phyloP scores from a whole-genome alignment of 768 basidiomycete species.

The Russula olivacea region DNA sequence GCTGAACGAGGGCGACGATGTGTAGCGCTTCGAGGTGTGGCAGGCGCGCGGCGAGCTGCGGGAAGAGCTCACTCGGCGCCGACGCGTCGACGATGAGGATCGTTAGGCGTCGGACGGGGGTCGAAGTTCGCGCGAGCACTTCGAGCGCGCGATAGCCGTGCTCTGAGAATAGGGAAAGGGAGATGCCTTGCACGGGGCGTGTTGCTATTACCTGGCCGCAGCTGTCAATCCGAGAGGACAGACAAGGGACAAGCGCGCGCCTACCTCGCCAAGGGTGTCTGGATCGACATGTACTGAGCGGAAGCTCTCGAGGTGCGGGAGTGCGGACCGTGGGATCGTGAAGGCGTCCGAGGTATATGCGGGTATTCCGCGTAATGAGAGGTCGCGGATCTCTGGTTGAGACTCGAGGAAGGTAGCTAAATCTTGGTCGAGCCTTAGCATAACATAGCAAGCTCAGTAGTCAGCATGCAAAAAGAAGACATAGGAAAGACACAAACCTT shows the following conservation, averaged over 20 bases:
- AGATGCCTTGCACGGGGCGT: constrained; percentile 46
- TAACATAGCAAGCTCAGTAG: neutral
- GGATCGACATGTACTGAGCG: constrained; percentile 52
- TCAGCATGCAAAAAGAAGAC: neutral
- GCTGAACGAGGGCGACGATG: constrained; percentile 49
- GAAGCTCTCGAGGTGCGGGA: constrained; percentile 46
- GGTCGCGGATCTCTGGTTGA: constrained; percentile 44
- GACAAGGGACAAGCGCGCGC: neutral
- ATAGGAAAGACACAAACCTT: constrained; percentile 32
- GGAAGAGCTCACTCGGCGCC: constrained; percentile 38
- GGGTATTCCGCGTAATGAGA: constrained; percentile 51
- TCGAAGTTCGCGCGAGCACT: constrained; percentile 37
- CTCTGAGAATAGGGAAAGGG: constrained; percentile 46
- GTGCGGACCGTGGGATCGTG: constrained; percentile 35
- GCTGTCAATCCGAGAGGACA: neutral
- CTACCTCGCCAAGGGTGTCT: constrained; percentile 32
- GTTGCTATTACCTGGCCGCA: constrained; percentile 38
- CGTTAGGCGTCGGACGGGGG: constrained; percentile 45
- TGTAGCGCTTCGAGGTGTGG: constrained; percentile 54
- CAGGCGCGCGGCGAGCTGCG: constrained; percentile 43
- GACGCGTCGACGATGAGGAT: constrained; percentile 51
- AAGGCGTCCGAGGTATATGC: constrained; percentile 30
- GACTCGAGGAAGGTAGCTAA: constrained; percentile 48
- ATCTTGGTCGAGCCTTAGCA: constrained; percentile 30
- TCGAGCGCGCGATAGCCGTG: constrained; percentile 40